Evolutionary conservation across 345 rosid species (phyloP), one percentile per base, ranked within the genome.

Genomic region (Citrus inodora): DNA sequence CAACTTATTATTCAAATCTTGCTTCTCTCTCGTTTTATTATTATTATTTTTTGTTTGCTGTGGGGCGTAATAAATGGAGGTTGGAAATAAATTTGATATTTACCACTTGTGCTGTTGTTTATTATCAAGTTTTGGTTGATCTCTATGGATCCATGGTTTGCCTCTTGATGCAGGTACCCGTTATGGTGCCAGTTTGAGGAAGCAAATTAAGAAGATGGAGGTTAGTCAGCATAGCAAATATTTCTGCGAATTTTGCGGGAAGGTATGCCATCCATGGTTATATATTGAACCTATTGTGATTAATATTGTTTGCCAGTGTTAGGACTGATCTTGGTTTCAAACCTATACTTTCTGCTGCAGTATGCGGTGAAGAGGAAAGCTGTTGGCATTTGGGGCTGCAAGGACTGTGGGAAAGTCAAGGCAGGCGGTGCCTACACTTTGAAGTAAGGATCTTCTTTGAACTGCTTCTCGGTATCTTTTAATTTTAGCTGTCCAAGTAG

Each of bases 331-430:
- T 69, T 77, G 19, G 67, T 51, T 60, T 11, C 6, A 28, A 38
- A 33, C 17, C 2, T 48, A 3, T 13, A 27, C 22, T 21, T 69
- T n/a, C n/a, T 76, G 21, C 19, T 74, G 75, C 85, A 93, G 96
- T 93, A 86, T 63, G 99, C 97, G 0, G 98, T 95, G 70, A 93
- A 95, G 89, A 90, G 99, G 70, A 92, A 93, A 84, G 99, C 93
- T 65, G 99, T 93, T 6, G 99, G 99, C 19, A 91, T 95, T 9
- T 95, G 99, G 99, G 92, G 95, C 16, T 95, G 99, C 94, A 95
- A 94, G 82, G 98, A 94, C 65, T 95, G 98, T 30, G 98, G 99
- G 40, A 93, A 94, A 85, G 94, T 95, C 67, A 95, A 92, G 83
- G 98, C 98, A 0, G 98, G 98, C 37, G 98, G 98, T 58, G 98